Conservation (phyloP, 768 basidiomycete genomes). For the Boletus sensibilis region DNA sequence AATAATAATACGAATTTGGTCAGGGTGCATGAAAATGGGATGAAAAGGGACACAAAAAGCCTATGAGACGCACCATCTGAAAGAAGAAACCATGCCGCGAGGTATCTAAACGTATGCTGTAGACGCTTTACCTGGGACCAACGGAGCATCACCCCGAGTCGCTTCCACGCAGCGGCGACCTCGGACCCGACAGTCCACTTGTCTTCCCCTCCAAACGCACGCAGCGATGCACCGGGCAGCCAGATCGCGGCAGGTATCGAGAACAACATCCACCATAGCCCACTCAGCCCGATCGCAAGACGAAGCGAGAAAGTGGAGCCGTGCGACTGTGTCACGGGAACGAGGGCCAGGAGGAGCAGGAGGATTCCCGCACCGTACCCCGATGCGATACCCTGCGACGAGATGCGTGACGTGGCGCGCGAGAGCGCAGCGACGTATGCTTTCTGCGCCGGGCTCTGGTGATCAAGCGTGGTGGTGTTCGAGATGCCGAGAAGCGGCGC, state of each 20-base stretch:
- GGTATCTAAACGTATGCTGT: conserved; percentile 83
- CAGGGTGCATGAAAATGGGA: background rate
- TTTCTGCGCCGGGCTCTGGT: conserved; percentile 25
- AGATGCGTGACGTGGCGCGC: conserved; percentile 76
- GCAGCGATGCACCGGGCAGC: conserved; percentile 47
- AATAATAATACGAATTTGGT: background rate
- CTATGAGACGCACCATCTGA: conserved; percentile 66
- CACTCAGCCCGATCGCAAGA: conserved; percentile 81
- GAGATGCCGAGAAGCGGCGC: conserved; percentile 37
- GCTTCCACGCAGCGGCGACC: conserved; percentile 68
- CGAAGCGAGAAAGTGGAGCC: conserved; percentile 79
- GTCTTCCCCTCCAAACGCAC: background rate
- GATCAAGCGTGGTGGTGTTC: background rate
- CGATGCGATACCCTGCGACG: conserved; percentile 80
- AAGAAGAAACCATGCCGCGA: conserved; percentile 92
- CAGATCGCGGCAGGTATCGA: conserved; percentile 76
- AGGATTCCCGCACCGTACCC: conserved; percentile 85
- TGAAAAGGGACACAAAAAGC: background rate
- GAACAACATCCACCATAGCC: conserved; percentile 85
- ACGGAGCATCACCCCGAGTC: conserved; percentile 71
- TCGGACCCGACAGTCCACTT: conserved; percentile 51
- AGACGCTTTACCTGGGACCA: conserved; percentile 72
- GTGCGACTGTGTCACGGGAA: conserved; percentile 72
- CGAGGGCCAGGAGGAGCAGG: conserved; percentile 65
- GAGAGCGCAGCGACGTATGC: conserved; percentile 62